Evolutionary conservation across 108 stramenopile species (phyloP).

Genomic region (Pseudonitzschia delicatissima): DNA sequence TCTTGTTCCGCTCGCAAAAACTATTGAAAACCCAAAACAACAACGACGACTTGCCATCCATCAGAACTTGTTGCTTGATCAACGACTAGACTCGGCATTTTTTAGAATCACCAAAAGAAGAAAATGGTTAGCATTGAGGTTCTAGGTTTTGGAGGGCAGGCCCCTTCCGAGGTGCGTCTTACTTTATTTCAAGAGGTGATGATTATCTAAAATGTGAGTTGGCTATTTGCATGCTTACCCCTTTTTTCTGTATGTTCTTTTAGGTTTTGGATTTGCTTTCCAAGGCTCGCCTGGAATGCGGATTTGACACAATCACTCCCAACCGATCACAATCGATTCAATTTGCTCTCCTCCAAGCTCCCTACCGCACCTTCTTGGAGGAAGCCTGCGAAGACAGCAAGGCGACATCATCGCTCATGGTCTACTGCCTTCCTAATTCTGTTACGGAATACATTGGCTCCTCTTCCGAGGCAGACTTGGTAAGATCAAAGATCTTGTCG

Average conservation of each 20-base stretch:
- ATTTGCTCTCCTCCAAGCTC: conserved; percentile 61
- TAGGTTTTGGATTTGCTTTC: conserved; percentile 70
- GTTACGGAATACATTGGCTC: conserved; percentile 70
- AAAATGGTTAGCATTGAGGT: conserved; percentile 37
- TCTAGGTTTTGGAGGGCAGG: conserved; percentile 76
- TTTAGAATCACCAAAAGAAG: not conserved
- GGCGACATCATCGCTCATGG: conserved; percentile 31
- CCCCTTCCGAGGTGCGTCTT: conserved; percentile 52
- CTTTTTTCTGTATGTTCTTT: not conserved
- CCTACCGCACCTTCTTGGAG: conserved; percentile 67
- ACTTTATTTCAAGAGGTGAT: not conserved
- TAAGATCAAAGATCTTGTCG: conserved; percentile 54
- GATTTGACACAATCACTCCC: conserved; percentile 49
- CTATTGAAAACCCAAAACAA: too few relatives aligned
- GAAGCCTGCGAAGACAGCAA: conserved; percentile 1
- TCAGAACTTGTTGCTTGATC: too few relatives aligned
- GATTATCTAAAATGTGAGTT: not conserved
- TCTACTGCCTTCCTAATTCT: conserved; percentile 72
- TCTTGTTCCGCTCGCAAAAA: too few relatives aligned
- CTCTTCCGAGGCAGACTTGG: conserved; percentile 51
- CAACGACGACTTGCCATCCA: too few relatives aligned
- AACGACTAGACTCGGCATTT: too few relatives aligned
- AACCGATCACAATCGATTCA: conserved; percentile 58
- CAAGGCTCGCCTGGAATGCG: conserved; percentile 34
- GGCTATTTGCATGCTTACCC: not conserved